Evolutionary conservation across 768 basidiomycete genomes (phyloP).

Genomic region (Suillus occidentalis): DNA sequence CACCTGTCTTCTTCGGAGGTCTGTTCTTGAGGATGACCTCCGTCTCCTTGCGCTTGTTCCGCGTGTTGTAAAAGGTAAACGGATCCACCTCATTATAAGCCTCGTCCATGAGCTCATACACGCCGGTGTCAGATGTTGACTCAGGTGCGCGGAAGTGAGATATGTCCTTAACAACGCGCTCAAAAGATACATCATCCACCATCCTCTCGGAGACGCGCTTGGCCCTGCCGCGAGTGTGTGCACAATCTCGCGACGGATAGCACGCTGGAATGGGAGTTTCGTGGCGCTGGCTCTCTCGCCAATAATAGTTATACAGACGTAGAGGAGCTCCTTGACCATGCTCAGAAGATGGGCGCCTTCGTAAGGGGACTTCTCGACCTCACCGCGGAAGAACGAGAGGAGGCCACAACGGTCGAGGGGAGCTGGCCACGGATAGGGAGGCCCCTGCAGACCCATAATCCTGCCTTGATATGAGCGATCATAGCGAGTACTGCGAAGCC

Average conservation of each 20-base stretch:
- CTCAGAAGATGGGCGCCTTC: too few species aligned
- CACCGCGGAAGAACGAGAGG: conserved; percentile 73
- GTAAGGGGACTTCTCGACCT: conserved; percentile 44
- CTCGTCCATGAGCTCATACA: too few species aligned
- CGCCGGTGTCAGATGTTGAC: too few species aligned
- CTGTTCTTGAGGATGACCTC: conserved; percentile 71
- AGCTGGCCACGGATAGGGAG: conserved; percentile 93
- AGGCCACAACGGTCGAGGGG: conserved; percentile 86
- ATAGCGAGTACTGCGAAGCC: conserved; percentile 69
- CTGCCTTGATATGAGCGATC: conserved; percentile 93
- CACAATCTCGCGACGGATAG: conserved; percentile 82
- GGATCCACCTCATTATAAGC: too few species aligned
- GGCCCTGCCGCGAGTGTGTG: conserved; percentile 89
- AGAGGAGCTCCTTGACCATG: too few species aligned
- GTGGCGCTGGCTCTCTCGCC: too few species aligned
- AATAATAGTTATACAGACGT: too few species aligned
- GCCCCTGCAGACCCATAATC: conserved; percentile 97
- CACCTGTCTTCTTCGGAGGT: conserved; percentile 61
- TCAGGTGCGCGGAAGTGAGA: conserved; percentile 75
- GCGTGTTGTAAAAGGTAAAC: too few species aligned
- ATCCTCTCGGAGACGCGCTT: conserved; percentile 87
- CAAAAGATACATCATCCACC: conserved; percentile 81
- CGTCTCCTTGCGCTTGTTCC: conserved; percentile 89
- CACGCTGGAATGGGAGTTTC: conserved; percentile 58
- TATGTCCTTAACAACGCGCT: conserved; percentile 73